Evolutionary conservation across 2,329 filamentous ascomycete species (phyloP), one percentile per base, ranked within the genome.

Genomic region (Fusarium torulosum): DNA sequence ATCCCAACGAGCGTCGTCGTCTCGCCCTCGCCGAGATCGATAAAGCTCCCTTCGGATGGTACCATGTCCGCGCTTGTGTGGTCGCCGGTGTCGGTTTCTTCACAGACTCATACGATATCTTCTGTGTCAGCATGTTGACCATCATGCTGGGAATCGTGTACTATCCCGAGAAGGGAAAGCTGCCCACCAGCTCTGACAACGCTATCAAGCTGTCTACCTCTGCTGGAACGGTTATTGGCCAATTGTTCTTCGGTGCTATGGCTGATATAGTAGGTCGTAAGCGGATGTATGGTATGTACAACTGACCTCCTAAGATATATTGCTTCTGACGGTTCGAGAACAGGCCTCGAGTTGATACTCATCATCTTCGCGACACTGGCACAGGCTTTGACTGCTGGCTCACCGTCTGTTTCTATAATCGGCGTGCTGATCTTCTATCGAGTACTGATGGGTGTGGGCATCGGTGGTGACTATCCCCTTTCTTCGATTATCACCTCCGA

Each of bases 51-150:
- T 94, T 95, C 63, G 90, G 92, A 74, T 95, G 92, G 91, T 93
- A 94, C 76, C 92, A 96, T 75, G 87, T 94, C 59, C 87, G 92
- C 40, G 90, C 92, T 59, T 86, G 92, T 53, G 80, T 92, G 10
- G 92, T 95, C 23, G 92, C 92, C 29, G 92, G 93, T 72, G 90
- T 95, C 64, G 93, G 92, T 71, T 96, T 96, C 87, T 96, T 96
- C 80, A 95, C 92, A 17, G 93, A 95, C 76, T 91, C 91, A 4
- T 95, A 94, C 79, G 90, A 91, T 75, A 92, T 94, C 81, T 96
- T 96, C 78, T 89, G 90, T 74, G 90, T 91, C 71, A 90, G 89
- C 67, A 82, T 93, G 74, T 82, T 91, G 66, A 92, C 90, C 27
- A 85, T 86, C 66, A 93, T 94, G 90, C 77, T 94, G 50, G 92